phyloP scores from a whole-genome alignment of 306 rosid genomes.

The Rosa persica region DNA sequence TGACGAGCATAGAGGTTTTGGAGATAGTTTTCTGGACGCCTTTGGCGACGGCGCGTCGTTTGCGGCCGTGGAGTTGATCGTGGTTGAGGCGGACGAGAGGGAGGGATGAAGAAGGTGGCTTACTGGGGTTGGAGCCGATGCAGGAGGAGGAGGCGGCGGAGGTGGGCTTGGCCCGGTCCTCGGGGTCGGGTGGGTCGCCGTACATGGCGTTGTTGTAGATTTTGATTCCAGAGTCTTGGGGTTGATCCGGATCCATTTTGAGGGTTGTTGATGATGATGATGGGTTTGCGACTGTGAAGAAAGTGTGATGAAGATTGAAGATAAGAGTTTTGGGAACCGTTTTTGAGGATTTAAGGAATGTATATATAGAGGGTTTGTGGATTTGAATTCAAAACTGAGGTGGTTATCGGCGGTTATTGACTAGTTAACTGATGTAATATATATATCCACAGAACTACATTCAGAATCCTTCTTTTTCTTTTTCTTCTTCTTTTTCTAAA shows the following conservation, averaged over 20 bases:
- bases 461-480: too few relatives aligned
- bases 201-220: constrained; percentile 45
- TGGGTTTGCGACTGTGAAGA: not conserved
- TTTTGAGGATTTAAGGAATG: not conserved
- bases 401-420: constrained; percentile 21
- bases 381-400: constrained; percentile 15
- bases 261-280: not conserved
- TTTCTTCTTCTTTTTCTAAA: too few relatives aligned
- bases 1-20: constrained; percentile 60
- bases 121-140: constrained; percentile 10
- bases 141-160: not conserved
- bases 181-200: constrained; percentile 14
- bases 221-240: constrained; percentile 43
- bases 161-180: not conserved
- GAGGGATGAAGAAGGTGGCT: constrained; percentile 7
- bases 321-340: not conserved
- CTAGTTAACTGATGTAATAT: not conserved
- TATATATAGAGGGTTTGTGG: not conserved
- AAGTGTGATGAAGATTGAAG: not conserved
- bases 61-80: constrained; percentile 24
- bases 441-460: not conserved
- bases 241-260: constrained; percentile 16
- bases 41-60: constrained; percentile 63
- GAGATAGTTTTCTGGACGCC: constrained; percentile 79
- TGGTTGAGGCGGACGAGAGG: constrained; percentile 12